Evolutionary conservation across 305 asterid species (phyloP), one percentile per base, ranked within the genome.

Genomic region (Solanum hybrid): DNA sequence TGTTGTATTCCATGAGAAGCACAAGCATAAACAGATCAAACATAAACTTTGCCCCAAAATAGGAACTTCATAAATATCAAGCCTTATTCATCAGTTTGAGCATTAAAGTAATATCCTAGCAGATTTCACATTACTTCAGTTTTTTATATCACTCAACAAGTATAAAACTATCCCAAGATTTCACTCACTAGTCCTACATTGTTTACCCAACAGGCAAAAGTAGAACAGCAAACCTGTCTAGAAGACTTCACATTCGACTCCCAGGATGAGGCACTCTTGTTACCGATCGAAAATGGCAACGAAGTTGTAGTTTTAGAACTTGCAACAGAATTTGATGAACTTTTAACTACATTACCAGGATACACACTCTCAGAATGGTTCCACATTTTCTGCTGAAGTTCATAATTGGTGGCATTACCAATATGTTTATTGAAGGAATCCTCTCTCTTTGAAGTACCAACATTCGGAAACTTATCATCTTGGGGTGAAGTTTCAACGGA

Each of bases 401-500:
- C 79, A 75, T 29, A 16, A 42, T 88, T 82, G 79, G 81, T 80
- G 46, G 86, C 73, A 84, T 80, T 40, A 78, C 91, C 82, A 72
- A 13, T 87, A 64, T 85, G 90, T 35, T 81, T 87, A 87, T 91
- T 88, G 37, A 89, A 81, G 51, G 84, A 89, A 56, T 32, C 60
- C 46, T 60, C 71, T 81, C 90, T 90, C 72, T 81, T 81, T 60
- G 81, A 90, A 13, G 89, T 64, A 80, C 93, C 89, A 89, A 95
- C 92, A 89, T 91, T 91, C 24, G 89, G 92, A 87, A 92, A 89
- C 90, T 94, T 96, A 86, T 96, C 95, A 90, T 97, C 99, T 88
- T 96, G 99, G 5, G 99, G 98, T 0, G 99, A 96, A 35, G 98
- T 94, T 90, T 96, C 98, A 10, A 93, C 91, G 1, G 98, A 95